Evolutionary conservation across 1,284 basidiomycete species (phyloP).

Genomic region (Leccinum variabile): DNA sequence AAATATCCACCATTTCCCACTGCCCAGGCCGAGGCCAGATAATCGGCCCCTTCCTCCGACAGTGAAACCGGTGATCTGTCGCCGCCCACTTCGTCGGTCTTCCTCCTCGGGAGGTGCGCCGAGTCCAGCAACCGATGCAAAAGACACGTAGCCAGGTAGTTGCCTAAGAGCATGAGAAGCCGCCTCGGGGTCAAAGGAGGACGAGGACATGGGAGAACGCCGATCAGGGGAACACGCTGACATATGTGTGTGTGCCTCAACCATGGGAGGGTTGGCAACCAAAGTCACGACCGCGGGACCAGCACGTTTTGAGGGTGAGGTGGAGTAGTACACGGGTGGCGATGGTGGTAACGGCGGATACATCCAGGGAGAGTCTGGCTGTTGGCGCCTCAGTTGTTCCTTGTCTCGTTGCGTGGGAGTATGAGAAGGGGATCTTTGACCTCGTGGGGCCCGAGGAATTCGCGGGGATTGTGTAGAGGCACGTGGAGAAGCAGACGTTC

Average conservation of each 20-base stretch:
- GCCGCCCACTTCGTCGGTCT: slow-evolving; percentile 23
- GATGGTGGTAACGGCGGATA: slow-evolving; percentile 33
- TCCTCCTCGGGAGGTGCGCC: slow-evolving; percentile 54
- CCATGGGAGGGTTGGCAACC: slow-evolving; percentile 18
- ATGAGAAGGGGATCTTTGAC: slow-evolving; percentile 19
- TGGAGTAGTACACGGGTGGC: slow-evolving; percentile 26
- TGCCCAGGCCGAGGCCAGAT: slow-evolving; percentile 26
- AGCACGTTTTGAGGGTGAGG: slow-evolving; percentile 22
- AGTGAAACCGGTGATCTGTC: slow-evolving; percentile 11
- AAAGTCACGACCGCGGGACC: slow-evolving; percentile 26
- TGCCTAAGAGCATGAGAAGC: slow-evolving; percentile 56
- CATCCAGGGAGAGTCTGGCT: slow-evolving; percentile 30
- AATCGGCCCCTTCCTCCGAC: slow-evolving; percentile 25
- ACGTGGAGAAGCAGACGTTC: slow-evolving; percentile 7
- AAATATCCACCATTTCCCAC: slow-evolving; percentile 33
- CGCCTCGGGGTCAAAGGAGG: slow-evolving; percentile 57
- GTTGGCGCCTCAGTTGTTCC: slow-evolving; percentile 10
- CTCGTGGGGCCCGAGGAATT: slow-evolving; percentile 20
- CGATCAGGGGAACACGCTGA: slow-evolving; percentile 14
- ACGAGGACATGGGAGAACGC: slow-evolving; percentile 27
- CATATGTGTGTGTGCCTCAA: slow-evolving; percentile 13
- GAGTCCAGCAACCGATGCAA: slow-evolving; percentile 67
- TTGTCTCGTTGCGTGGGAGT: slow-evolving; percentile 20
- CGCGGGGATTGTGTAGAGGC: slow-evolving; percentile 15
- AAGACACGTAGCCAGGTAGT: slow-evolving; percentile 66